Evolutionary conservation across 1,284 basidiomycete species (phyloP), one percentile per base, ranked within the genome.

Genomic region (Polyporus tsugae): DNA sequence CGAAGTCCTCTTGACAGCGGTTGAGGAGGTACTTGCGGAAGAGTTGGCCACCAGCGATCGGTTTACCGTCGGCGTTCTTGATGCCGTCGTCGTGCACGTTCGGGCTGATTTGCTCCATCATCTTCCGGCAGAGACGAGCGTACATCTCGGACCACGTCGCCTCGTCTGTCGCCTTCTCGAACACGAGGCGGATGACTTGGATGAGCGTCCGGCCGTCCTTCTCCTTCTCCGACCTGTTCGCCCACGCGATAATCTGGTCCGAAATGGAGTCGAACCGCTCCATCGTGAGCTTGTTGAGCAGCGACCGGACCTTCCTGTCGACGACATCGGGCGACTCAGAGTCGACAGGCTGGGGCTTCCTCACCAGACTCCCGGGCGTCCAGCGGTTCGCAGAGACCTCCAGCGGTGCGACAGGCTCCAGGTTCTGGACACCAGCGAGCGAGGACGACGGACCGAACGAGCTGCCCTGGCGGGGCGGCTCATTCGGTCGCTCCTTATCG

Each of bases 261-360:
- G 72, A 73, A 76, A 98, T 98, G 10, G 94, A 92, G 75, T 97
- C 95, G 85, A 99, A 98, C 78, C 95, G 95, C 84, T 98, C 95
- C 88, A 97, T 92, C 1, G 96, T 97, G 59, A 98, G 89, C 84
- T 97, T 98, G 89, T 99, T 98, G 77, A 99, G 91, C 71, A 98
- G 82, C 64, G 85, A 85, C 82, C 95, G 96, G 84, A 98, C 96
- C 83, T 98, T 98, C 22, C 95, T 91, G 77, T 97, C 95, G 42
- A 98, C 94, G 74, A 92, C 83, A 74, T 93, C 93, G 1, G 93
- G 90, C 6, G 93, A 91, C 65, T 94, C 91, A 25, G 84, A 80
- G 53, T 94, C 91, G 19, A 65, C 75, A 64, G 75, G 78, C 62
- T 81, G 77, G 38, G 76, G 69, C 70, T 85, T 73, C 78, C 73